Conservation (phyloP, 129 eudicot genomes). For the Solidago caesia region DNA sequence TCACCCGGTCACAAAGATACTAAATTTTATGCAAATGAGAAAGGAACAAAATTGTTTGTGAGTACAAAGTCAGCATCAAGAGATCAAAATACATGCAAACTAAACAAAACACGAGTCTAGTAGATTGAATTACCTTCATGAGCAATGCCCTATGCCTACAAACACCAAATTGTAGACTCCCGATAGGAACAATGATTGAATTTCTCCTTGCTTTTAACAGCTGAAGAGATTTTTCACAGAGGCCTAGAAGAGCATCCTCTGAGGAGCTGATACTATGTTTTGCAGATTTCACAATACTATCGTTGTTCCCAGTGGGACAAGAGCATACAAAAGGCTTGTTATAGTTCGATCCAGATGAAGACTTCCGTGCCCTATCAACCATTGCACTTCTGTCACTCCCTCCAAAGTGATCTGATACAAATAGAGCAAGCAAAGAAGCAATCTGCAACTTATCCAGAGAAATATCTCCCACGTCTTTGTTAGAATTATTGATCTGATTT, state of each 20-base stretch:
- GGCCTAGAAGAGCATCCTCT: conserved; percentile 56
- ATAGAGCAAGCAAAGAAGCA: conserved; percentile 89
- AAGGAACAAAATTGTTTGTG: neutral
- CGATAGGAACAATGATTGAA: conserved; percentile 80
- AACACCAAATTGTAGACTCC: conserved; percentile 82
- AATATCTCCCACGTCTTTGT: conserved; percentile 28
- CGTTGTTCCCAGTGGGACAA: conserved; percentile 67
- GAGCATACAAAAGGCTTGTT: conserved; percentile 89
- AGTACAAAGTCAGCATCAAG: neutral
- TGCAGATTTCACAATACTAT: conserved; percentile 29
- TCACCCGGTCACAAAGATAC: conserved; percentile 96
- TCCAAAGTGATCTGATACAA: conserved; percentile 93
- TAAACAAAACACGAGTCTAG: neutral
- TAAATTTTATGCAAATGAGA: conserved; percentile 10
- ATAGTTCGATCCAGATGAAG: conserved; percentile 73
- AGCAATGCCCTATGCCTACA: conserved; percentile 94
- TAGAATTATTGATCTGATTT: conserved; percentile 42
- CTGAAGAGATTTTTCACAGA: conserved; percentile 78
- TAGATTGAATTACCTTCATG: conserved; percentile 58
- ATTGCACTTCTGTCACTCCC: conserved; percentile 77
- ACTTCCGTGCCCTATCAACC: conserved; percentile 64
- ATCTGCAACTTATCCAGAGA: conserved; percentile 50
- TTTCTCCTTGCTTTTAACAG: conserved; percentile 59
- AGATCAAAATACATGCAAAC: neutral
- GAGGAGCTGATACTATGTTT: conserved; percentile 35